Evolutionary conservation across 345 rosid genomes (phyloP).

Genomic region (Citrus mangshanensis): DNA sequence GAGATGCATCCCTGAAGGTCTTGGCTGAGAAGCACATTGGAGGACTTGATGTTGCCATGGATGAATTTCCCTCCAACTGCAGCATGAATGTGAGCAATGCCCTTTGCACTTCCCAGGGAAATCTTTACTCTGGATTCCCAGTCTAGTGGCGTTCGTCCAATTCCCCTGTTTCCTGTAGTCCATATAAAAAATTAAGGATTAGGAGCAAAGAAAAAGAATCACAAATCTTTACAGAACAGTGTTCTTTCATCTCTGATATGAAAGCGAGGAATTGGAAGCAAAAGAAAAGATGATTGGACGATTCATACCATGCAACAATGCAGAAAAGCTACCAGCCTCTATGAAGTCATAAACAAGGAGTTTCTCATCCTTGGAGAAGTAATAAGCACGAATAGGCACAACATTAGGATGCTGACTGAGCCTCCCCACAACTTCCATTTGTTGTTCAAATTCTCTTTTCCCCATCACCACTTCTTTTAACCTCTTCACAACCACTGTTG

Average conservation of each 20-base stretch:
- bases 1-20: conserved; percentile 59
- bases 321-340: conserved; percentile 62
- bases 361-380: conserved; percentile 93
- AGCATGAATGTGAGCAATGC: conserved; percentile 71
- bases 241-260: background rate
- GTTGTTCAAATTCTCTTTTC: conserved; percentile 89
- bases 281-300: background rate
- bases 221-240: background rate
- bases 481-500: conserved; percentile 83
- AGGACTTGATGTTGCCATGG: conserved; percentile 82
- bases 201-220: background rate
- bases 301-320: conserved; percentile 65
- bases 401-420: conserved; percentile 68
- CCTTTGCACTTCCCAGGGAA: conserved; percentile 67
- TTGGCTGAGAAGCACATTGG: conserved; percentile 62
- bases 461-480: conserved; percentile 72
- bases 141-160: conserved; percentile 46
- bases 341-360: conserved; percentile 76
- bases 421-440: conserved; percentile 80
- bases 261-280: background rate
- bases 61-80: conserved; percentile 53
- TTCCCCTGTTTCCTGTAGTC: conserved; percentile 46
- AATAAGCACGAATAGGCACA: conserved; percentile 87
- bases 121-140: conserved; percentile 80
- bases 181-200: background rate